Evolutionary conservation across 129 eudicot species (phyloP).

Genomic region (Erigeron canadensis): DNA sequence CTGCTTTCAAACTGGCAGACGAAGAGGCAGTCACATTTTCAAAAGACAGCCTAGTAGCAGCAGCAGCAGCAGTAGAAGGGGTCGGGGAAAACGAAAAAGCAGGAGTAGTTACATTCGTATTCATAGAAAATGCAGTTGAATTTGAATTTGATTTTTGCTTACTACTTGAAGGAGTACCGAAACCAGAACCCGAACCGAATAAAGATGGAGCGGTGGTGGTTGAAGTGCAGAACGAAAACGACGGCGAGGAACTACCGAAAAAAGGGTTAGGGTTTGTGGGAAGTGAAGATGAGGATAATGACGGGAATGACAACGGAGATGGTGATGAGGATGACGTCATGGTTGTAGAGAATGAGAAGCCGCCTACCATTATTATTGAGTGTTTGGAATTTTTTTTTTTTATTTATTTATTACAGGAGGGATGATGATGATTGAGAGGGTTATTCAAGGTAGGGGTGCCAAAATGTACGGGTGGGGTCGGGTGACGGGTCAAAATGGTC

Average conservation of each 20-base stretch:
- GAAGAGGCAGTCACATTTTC: conserved; percentile 29
- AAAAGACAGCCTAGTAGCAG: conserved; percentile 42
- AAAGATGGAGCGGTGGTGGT: conserved; percentile 27
- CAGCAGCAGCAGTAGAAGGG: no score
- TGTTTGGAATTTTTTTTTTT: conserved; percentile 6
- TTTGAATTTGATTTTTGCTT: no score
- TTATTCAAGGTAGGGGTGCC: no score
- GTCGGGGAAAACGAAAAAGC: conserved; percentile 28
- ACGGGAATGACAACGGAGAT: conserved; percentile 22
- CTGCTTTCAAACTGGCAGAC: conserved; percentile 31
- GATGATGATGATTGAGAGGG: conserved; percentile 30
- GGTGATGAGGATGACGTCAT: conserved; percentile 32
- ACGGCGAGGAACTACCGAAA: conserved; percentile 34
- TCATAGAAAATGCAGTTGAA: no score
- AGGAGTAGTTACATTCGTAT: conserved; percentile 29
- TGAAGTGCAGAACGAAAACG: conserved; percentile 26
- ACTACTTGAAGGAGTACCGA: conserved; percentile 12
- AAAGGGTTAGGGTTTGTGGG: conserved; percentile 29
- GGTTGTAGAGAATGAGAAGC: conserved; percentile 45
- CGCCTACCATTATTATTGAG: conserved; percentile 44
- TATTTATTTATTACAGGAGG: no score
- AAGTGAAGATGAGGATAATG: conserved; percentile 27
- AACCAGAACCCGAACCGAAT: conserved; percentile 30
- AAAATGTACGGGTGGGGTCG: no score
- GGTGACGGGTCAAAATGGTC: no score